phyloP scores from a whole-genome alignment of 2,329 filamentous ascomycete genomes.

The Erysiphe pisi region DNA sequence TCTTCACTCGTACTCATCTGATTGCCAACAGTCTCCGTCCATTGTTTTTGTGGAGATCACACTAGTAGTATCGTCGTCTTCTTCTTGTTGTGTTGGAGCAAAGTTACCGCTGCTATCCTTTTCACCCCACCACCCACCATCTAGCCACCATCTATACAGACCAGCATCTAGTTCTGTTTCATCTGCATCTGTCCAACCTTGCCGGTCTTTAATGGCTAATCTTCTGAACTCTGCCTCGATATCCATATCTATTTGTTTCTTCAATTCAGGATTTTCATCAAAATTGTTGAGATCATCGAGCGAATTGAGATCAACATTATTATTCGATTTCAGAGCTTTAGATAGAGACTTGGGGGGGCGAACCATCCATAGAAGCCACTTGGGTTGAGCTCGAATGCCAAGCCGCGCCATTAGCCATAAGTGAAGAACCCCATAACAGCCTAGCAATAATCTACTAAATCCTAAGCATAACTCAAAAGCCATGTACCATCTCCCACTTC shows the following conservation, averaged over 20 bases:
- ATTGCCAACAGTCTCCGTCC: slow-evolving; percentile 43
- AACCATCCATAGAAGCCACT: slow-evolving; percentile 46
- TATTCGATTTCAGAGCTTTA: slow-evolving; percentile 30
- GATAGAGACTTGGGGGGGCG: slow-evolving; percentile 33
- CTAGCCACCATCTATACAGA: slow-evolving; percentile 75
- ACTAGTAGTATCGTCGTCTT: slow-evolving; percentile 67
- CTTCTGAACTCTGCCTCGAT: slow-evolving; percentile 65
- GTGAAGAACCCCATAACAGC: slow-evolving; percentile 36
- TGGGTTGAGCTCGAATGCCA: slow-evolving; percentile 51
- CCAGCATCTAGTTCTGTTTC: slow-evolving; percentile 61
- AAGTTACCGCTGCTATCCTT: slow-evolving; percentile 75
- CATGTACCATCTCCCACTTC: slow-evolving; percentile 67
- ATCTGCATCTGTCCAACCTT: slow-evolving; percentile 41
- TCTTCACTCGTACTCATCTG: slow-evolving; percentile 37
- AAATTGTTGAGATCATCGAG: slow-evolving; percentile 45
- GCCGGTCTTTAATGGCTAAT: slow-evolving; percentile 44
- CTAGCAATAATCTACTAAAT: slow-evolving; percentile 55
- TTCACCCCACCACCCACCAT: slow-evolving; percentile 74
- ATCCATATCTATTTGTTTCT: slow-evolving; percentile 57
- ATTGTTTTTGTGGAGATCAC: slow-evolving; percentile 48
- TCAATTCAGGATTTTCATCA: slow-evolving; percentile 46
- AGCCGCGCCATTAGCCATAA: slow-evolving; percentile 44
- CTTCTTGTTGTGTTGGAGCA: slow-evolving; percentile 44
- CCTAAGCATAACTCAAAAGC: slow-evolving; percentile 65
- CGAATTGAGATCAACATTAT: slow-evolving; percentile 35